These are phyloP conservation scores for Trichoderma koningiopsis DNA, from an alignment of 2,329 filamentous ascomycete species.

Conservation along the genomic window DNA sequence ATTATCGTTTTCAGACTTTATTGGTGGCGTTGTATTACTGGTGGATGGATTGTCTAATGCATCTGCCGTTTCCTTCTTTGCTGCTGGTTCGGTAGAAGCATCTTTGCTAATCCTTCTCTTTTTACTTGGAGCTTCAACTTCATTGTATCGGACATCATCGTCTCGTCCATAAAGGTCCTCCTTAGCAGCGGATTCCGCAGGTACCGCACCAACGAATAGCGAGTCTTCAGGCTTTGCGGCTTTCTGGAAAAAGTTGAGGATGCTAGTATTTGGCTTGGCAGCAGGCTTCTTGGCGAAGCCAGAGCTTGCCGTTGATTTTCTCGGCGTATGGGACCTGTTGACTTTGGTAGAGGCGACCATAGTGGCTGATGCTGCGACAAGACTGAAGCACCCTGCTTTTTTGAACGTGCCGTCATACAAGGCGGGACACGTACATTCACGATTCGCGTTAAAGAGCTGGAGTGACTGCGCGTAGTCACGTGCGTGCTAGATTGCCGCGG, in stretches of 20 bases:
- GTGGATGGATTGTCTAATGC: not conserved
- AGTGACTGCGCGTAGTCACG: constrained; percentile 16
- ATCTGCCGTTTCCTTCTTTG: not conserved
- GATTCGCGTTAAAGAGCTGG: not conserved
- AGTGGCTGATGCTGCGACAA: constrained; percentile 17
- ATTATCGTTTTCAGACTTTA: constrained; percentile 34
- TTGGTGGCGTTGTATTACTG: constrained; percentile 33
- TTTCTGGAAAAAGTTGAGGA: constrained; percentile 76
- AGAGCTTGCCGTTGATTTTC: constrained; percentile 34
- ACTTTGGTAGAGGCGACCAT: constrained; percentile 43
- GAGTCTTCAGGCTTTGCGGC: constrained; percentile 60
- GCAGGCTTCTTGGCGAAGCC: constrained; percentile 40
- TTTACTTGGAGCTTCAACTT: constrained; percentile 39
- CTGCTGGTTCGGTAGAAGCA: not conserved
- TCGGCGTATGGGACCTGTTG: constrained; percentile 38
- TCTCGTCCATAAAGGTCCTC: constrained; percentile 37
- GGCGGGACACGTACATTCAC: constrained; percentile 5
- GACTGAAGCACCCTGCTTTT: not conserved
- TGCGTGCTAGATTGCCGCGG: not conserved
- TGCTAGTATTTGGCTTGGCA: constrained; percentile 61
- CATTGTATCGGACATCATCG: constrained; percentile 37
- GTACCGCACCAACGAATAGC: constrained; percentile 54
- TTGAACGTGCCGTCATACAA: not conserved
- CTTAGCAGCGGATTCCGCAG: constrained; percentile 28
- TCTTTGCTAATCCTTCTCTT: constrained; percentile 37